Evolutionary conservation across 139 green algal genomes (phyloP), one percentile per base, ranked within the genome.

Genomic region (Tetratostichococcus sp.): DNA sequence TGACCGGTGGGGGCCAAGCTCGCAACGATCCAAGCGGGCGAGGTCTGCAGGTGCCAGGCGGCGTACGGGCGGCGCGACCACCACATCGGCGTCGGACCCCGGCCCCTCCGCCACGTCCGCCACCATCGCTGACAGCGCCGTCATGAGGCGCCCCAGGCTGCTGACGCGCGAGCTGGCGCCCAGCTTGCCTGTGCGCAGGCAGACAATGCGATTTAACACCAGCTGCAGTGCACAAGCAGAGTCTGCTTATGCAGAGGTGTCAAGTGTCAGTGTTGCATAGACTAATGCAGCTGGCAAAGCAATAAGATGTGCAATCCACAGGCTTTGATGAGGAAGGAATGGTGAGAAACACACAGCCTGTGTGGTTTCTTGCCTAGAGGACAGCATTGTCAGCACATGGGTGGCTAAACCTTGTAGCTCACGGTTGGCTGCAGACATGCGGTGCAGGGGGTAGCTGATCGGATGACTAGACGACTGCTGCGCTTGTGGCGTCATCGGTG

Each of bases 1-100:
- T n/a, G n/a, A 79, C 73, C 75, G 34, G 69, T 79, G 73, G 22
- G 71, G 43, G 4, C 69, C 77, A 22, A 76, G 32, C 25, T 57
- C 31, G 43, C 77, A 82, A 28, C 30, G 72, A 67, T 82, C 71
- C 57, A 82, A 65, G 25, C 42, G 23, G 5, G 58, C 65, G 1
- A 81, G 35, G n/a, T 81, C 76, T 19, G 65, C 76, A 4, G 39
- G 58, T 65, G n/a, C 5, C 32, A 59, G 30, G 32, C 35, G 28
- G 35, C n/a, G 68, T 28, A 25, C 1, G n/a, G 67, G 69, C 21
- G 22, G 21, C n/a, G 58, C 5, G 8, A 39, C 14, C 6, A 23
- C 58, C 14, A 21, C 32, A 1, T 50, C 26, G 4, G 8, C 16
- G 6, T 39, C 59, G 30, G 57, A 33, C 30, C 62, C 68, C 31